These are phyloP conservation scores for Penicillium fimorum DNA, from an alignment of 495 filamentous ascomycete species.

Conservation along the genomic window DNA sequence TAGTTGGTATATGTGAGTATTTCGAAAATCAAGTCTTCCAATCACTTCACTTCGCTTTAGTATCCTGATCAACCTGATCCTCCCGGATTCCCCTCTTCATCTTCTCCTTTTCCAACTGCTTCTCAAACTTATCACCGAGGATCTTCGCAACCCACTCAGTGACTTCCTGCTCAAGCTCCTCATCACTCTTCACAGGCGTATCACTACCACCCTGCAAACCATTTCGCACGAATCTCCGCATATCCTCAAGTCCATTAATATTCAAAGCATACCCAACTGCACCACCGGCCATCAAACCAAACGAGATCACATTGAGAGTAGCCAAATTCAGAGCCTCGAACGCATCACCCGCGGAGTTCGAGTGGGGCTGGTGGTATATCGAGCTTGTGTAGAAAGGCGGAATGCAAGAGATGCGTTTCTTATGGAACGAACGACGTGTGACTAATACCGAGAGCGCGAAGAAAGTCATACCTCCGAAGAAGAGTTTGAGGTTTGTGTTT, in stretches of 20 bases:
- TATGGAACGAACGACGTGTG: constrained; percentile 65
- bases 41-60: constrained; percentile 13
- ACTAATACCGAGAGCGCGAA: constrained; percentile 63
- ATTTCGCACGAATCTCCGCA: constrained; percentile 53
- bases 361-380: constrained; percentile 39
- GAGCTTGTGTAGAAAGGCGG: constrained; percentile 68
- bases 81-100: constrained; percentile 25
- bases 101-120: constrained; percentile 38
- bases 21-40: background rate
- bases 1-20: background rate
- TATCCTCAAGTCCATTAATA: constrained; percentile 67
- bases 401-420: constrained; percentile 50
- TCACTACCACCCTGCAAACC: constrained; percentile 44
- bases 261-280: constrained; percentile 69
- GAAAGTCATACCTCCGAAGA: constrained; percentile 72
- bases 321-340: constrained; percentile 79
- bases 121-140: constrained; percentile 53
- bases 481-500: constrained; percentile 49
- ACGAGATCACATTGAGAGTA: constrained; percentile 72
- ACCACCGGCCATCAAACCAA: constrained; percentile 66
- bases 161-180: constrained; percentile 64
- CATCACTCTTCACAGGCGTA: constrained; percentile 39
- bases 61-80: constrained; percentile 13
- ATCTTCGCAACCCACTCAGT: constrained; percentile 68
- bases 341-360: constrained; percentile 62